Base-by-base conservation (phyloP, 1,284 basidiomycete species). In the Ganoderma boninense region DNA sequence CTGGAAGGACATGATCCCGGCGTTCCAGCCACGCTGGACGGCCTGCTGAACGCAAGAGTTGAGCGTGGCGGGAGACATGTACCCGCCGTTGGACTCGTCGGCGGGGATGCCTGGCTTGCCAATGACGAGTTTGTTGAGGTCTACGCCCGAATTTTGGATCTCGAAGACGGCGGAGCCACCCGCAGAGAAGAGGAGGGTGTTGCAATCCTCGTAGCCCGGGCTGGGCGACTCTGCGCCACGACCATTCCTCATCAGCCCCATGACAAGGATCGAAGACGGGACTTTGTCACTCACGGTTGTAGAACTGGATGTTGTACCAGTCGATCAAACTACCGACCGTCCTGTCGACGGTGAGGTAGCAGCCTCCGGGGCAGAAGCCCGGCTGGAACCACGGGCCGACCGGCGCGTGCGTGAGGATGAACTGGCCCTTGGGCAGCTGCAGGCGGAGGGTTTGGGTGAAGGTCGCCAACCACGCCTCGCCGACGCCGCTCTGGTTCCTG, bases 11-110 rank as follows among this genome's bases (percentile, higher is more conserved):
- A 79, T 80, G 44, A 87, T 84, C 65, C 90, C 90, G 5, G 77
- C 90, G 69, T 85, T 81, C 90, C 90, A 92, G 40, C 89, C 90
- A 69, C 83, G 73, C n/a, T 75, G 77, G 76, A 87, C 85, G 1
- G 89, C 91, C 73, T 86, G 81, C 14, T 81, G 75, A 54, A 92
- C 78, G 75, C 90, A 92, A 0, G 75, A 77, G n/a, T 89, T 87
- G 18, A 92, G 82, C 1, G 84, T 85, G 1, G 82, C 77, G 3
- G 90, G 80, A 40, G 79, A 78, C 68, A 92, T 89, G 76, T 84
- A 90, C 3, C 91, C 91, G 73, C 86, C 90, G 73, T 69, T 84
- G 6, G 89, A 88, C 76, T 89, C 87, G 14, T 82, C 77, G 26
- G 46, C 67, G 16, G 81, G 35, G 8, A 79, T 83, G 0, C 83